Evolutionary conservation across 1,284 basidiomycete genomes (phyloP).

Genomic region (Leccinum solheimii): DNA sequence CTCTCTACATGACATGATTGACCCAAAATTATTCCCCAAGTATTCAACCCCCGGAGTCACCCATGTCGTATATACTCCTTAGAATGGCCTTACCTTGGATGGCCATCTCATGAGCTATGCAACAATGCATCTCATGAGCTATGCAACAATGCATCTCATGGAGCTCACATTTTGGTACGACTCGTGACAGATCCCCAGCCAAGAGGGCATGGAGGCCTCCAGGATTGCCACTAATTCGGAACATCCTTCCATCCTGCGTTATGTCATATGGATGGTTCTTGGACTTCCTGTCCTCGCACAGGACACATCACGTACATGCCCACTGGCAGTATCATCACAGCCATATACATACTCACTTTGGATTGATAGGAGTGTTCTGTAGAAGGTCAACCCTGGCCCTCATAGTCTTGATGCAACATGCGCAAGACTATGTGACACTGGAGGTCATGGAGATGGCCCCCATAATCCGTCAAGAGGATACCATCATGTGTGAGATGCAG

Average conservation of each 20-base stretch:
- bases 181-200: not conserved
- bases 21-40: not conserved
- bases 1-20: too few relatives aligned
- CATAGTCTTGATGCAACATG: not conserved
- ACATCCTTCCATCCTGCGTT: not conserved
- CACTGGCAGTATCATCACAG: not conserved
- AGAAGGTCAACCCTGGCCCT: not conserved
- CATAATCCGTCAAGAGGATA: not conserved
- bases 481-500: not conserved
- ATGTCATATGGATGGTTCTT: not conserved
- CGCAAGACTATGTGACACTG: not conserved
- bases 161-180: not conserved
- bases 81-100: not conserved
- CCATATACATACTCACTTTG: not conserved
- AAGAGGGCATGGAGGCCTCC: not conserved
- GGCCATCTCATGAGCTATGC: not conserved
- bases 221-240: not conserved
- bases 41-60: not conserved
- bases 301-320: not conserved
- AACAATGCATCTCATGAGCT: not conserved
- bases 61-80: not conserved
- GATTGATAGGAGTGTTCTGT: not conserved
- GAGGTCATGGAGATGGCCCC: not conserved
- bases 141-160: not conserved
- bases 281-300: not conserved